Evolutionary conservation across 441 rosid genomes (phyloP), one percentile per base, ranked within the genome.

Genomic region (Brassica hybrid): DNA sequence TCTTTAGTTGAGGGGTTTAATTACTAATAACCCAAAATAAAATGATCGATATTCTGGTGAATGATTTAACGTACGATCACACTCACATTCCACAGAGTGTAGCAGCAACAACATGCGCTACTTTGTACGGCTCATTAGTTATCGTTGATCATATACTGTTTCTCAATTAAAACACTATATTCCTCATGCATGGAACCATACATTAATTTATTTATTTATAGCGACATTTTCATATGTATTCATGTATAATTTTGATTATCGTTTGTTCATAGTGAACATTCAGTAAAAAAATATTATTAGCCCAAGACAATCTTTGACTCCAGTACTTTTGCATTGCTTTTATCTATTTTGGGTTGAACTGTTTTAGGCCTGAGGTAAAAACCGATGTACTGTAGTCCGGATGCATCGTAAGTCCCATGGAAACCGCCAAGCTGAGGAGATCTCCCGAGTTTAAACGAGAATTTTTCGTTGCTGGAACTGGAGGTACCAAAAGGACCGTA

Each of bases 371-470:
- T 14, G 25, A 74, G 82, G 25, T 79, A 74, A 74, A 74, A 76
- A 70, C 82, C 79, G 1, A 79, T 79, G 58, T 21, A 64, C 6
- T 79, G 79, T 52, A 74, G 67, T 57, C 79, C 82, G 0, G 64
- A 74, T 9, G 72, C 72, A 65, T 79, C 79, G 2, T 74, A 64
- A 30, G 76, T 57, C 25, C 82, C 79, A 65, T 74, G 75, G 32
- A 79, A 79, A 43, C 76, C 82, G 0, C 76, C 79, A 0, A 74
- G 58, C 72, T 79, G 82, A 12, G 63, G 75, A 64, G 76, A 79
- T 65, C 48, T 74, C 6, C 82, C 82, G 5, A 79, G 79, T 10
- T 43, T 56, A 73, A 74, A 79, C 8, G 63, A 30, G 1, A 74
- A 79, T 6, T 64, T 74, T 1, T 74, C 75, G 9, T 79, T 30